Percentiles rank a stretch among this genome's conserved stretches.
Conservation (phyloP, 805 yeast genomes). For the Candida nemodendra region DNA sequence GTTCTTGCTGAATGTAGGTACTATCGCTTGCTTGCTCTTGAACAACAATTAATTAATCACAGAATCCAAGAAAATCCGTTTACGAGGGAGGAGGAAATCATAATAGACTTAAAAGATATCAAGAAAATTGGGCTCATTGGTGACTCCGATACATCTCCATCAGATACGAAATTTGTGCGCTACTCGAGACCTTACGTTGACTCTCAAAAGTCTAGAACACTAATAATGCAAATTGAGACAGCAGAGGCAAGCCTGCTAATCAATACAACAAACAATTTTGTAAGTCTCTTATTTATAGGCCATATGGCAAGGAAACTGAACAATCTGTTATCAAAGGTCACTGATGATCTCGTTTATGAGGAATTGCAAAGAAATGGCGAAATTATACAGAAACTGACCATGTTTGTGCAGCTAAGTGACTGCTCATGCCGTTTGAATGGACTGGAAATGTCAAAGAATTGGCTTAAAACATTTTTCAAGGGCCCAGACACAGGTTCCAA, state of each 20-base stretch:
- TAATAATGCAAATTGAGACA: constrained; percentile 42
- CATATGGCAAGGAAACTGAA: constrained; percentile 27
- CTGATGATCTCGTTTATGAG: constrained; percentile 29
- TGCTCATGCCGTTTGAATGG: constrained; percentile 28
- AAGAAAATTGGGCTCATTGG: constrained; percentile 34
- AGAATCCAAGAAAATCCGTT: constrained; percentile 52
- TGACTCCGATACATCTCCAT: constrained; percentile 21
- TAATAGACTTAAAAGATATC: constrained; percentile 48
- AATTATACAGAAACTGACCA: constrained; percentile 17
- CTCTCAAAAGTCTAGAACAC: constrained; percentile 29
- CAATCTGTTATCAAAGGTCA: constrained; percentile 17
- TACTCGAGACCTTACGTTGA: constrained; percentile 52
- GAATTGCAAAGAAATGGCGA: constrained; percentile 10
- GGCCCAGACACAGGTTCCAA: not conserved
- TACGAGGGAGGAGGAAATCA: constrained; percentile 52
- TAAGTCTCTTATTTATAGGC: constrained; percentile 22
- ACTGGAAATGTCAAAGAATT: constrained; percentile 26
- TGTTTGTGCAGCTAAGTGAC: constrained; percentile 18
- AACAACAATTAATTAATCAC: constrained; percentile 63
- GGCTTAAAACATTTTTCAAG: constrained; percentile 24
- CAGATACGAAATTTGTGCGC: constrained; percentile 15
- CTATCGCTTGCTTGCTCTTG: constrained; percentile 72
- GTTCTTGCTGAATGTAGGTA: constrained; percentile 71
- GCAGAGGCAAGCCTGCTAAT: constrained; percentile 33
- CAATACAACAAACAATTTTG: constrained; percentile 30